These are phyloP conservation scores for Akanthomyces lecanii DNA, from an alignment of 2,329 filamentous ascomycete species.

Conservation along the genomic window DNA sequence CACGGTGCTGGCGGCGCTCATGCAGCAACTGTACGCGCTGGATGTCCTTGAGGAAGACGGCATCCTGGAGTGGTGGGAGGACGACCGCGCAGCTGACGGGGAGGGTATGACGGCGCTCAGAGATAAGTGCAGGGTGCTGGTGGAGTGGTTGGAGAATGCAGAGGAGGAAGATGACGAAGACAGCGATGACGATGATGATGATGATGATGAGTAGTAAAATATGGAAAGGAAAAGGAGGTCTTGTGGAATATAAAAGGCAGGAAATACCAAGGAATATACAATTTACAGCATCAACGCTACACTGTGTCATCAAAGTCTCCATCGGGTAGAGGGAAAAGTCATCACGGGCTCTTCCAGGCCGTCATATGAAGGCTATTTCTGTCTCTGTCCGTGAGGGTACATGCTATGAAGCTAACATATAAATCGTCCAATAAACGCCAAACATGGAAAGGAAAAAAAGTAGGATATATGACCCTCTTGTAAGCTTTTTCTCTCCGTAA, in stretches of 20 bases:
- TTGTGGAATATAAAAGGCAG: not conserved
- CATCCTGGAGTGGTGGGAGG: slow-evolving; percentile 83
- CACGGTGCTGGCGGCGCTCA: slow-evolving; percentile 68
- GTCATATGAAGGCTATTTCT: no score
- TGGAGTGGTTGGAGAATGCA: slow-evolving; percentile 80
- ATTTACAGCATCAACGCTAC: not conserved
- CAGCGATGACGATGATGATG: slow-evolving; percentile 31
- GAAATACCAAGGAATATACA: not conserved
- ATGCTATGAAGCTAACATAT: not conserved
- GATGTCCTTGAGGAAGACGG: slow-evolving; percentile 89
- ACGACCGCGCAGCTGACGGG: slow-evolving; percentile 61
- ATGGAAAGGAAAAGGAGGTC: slow-evolving; percentile 9
- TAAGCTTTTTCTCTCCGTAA: no score
- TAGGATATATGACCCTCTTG: no score
- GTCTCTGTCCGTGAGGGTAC: not conserved
- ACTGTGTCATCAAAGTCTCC: not conserved
- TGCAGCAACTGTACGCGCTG: slow-evolving; percentile 79
- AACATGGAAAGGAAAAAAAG: slow-evolving; percentile 12
- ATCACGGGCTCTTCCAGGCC: no score
- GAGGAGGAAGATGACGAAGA: slow-evolving; percentile 62
- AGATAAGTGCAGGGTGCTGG: slow-evolving; percentile 69
- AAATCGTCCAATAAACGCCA: not conserved
- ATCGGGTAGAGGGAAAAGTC: not conserved
- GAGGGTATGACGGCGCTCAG: slow-evolving; percentile 68
- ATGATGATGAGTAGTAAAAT: not conserved